Conservation (phyloP, 257 asterid species). For the Thymus quinquecostatus region DNA sequence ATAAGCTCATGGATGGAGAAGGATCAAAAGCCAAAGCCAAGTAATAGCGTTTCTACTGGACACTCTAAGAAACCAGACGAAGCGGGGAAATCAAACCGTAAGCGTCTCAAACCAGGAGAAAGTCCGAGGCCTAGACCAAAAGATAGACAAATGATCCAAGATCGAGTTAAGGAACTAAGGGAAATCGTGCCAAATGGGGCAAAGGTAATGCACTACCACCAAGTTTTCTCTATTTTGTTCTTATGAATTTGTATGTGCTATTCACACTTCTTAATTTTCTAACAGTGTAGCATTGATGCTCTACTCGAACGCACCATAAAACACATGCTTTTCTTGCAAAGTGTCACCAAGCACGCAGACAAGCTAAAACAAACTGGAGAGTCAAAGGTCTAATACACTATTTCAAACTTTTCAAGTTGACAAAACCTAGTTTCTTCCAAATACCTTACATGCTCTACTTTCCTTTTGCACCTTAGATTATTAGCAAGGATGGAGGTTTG, state of each 20-base stretch:
- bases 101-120: slow-evolving; percentile 90
- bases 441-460: not conserved
- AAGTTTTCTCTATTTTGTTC: not conserved
- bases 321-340: slow-evolving; percentile 93
- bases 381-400: slow-evolving; percentile 60
- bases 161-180: slow-evolving; percentile 88
- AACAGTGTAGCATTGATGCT: slow-evolving; percentile 97
- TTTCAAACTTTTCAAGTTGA: not conserved
- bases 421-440: not conserved
- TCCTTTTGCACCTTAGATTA: slow-evolving; percentile 49
- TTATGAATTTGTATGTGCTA: not conserved
- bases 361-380: slow-evolving; percentile 84
- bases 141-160: slow-evolving; percentile 99
- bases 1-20: slow-evolving; percentile 75
- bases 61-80: slow-evolving; percentile 72
- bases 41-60: slow-evolving; percentile 62
- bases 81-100: slow-evolving; percentile 62
- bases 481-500: slow-evolving; percentile 75
- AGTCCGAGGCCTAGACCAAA: slow-evolving; percentile 93
- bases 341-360: slow-evolving; percentile 89
- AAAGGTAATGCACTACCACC: slow-evolving; percentile 54
- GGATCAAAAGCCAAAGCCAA: slow-evolving; percentile 51
- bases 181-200: slow-evolving; percentile 94
- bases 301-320: slow-evolving; percentile 93
- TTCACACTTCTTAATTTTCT: slow-evolving; percentile 28